Evolutionary conservation across 2,329 filamentous ascomycete species (phyloP), one percentile per base, ranked within the genome.

Genomic region (Fusarium abutilonis): DNA sequence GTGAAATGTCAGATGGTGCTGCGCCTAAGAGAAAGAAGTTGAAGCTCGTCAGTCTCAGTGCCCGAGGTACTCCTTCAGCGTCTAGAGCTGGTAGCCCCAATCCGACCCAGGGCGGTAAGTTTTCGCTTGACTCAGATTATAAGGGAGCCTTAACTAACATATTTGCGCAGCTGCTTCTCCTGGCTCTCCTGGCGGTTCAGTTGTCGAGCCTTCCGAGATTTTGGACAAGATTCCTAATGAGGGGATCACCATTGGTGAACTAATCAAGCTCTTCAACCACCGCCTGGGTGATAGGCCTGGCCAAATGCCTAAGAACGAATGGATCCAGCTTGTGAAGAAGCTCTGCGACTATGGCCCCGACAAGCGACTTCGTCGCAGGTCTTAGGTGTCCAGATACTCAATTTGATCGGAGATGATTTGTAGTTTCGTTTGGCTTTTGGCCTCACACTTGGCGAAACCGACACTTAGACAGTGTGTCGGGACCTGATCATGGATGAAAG

Each of bases 21-120:
- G 70, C 64, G 10, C 70, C 69, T 48, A 83, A 81, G 73, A 86
- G 83, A 73, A 84, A 83, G 74, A 84, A 81, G 67, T 73, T 86
- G 66, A 86, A 84, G 73, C 74, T 86, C 47, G 77, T 80, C 17
- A 78, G 76, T 43, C 78, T 78, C 45, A 79, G 78, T 19, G 75
- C 79, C 26, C 79, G 75, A 48, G 80, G 79, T 15, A 86, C 86
- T 6, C 86, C 87, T 6, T 77, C 78, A 8, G 85, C 80, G 14
- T 90, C 87, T 9, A 81, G 88, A 58, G 83, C 85, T 47, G 82
- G 83, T 28, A 91, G 88, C 69, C 89, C 86, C 69, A 79, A 75
- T 55, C 75, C 84, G 52, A 63, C 75, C 40, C 69, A 75, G 65
- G 61, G 73, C 60, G 74, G 79, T 79, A 75, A 74, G 75, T 70